Evolutionary conservation across 441 rosid species (phyloP).

Genomic region (Populus tomentosa): DNA sequence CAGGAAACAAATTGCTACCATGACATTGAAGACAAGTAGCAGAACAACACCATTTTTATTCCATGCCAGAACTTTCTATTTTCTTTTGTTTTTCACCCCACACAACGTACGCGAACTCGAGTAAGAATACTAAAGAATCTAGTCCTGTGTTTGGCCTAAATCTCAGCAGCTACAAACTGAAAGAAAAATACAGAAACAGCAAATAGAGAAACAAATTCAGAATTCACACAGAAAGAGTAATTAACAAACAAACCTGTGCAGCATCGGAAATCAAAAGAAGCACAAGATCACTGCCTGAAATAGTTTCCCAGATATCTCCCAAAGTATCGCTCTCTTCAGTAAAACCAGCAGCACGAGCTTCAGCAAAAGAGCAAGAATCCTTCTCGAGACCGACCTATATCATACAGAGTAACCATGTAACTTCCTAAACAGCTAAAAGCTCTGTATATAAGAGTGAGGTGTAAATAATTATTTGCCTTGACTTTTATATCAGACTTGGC

Average conservation of each 20-base stretch:
- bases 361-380: constrained; percentile 85
- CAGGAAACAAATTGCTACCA: too few species aligned
- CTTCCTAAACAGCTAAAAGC: neutral
- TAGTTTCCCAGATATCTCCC: constrained; percentile 89
- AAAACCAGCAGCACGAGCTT: constrained; percentile 89
- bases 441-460: neutral
- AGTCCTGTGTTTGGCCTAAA: too few species aligned
- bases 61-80: too few species aligned
- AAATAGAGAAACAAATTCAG: too few species aligned
- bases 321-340: constrained; percentile 79
- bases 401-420: neutral
- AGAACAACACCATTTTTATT: too few species aligned
- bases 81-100: too few species aligned
- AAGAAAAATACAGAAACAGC: too few species aligned
- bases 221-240: neutral
- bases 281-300: constrained; percentile 88
- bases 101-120: too few species aligned
- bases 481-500: constrained; percentile 75
- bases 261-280: constrained; percentile 85
- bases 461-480: constrained; percentile 39
- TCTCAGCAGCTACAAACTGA: too few species aligned
- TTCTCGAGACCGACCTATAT: constrained; percentile 76
- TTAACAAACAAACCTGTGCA: constrained; percentile 56
- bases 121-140: too few species aligned
- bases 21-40: too few species aligned